Base-by-base conservation (phyloP, 192 early-diverging fungal species). In the Lobosporangium transversale region DNA sequence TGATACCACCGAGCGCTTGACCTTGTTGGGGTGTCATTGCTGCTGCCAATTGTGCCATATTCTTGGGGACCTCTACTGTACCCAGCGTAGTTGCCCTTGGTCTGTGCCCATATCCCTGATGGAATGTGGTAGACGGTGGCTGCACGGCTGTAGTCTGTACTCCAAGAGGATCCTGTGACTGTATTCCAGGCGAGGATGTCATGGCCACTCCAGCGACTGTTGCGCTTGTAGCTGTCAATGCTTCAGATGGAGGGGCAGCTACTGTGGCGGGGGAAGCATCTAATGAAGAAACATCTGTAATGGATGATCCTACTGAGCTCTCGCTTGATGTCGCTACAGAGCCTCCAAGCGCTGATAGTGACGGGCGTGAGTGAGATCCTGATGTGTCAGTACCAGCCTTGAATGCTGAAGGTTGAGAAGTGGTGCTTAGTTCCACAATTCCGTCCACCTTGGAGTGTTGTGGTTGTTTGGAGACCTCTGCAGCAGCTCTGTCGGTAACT, bases 21-120 rank as follows among this genome's bases (percentile, higher is more conserved):
- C 29, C 48, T 24, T 74, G 62, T 5, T 65, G 61, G 8, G 73
- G 73, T 5, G 64, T 67, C 57, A 76, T 76, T 1, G 52, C 73
- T 4, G 73, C 73, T 9, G 73, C 73, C 14, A 76, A 40, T n/a
- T 76, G 73, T 21, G 59, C 73, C 73, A 76, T 76, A 37, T 76
- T 76, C 64, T 76, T 76, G 18, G 73, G 73, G 0, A 76, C 64
- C 42, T 61, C 73, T 15, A 76, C 73, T 9, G 73, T 76, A 8
- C 73, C 73, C 73, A 76, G 66, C 1, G 73, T 76, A 8, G 73
- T 76, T n/a, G 73, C 73, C 54, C 73, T 56, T 10, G 73, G 73
- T n/a, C 73, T 47, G 2, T 76, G 58, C n/a, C n/a, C n/a, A n/a
- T n/a, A n/a, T 2, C 66, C 63, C 0, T 59, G 57, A 21, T 76